A percentile compares a stretch with the other conserved stretches of the same genome.
Conservation (phyloP, 345 rosid species). For the Stellera chamaejasme region DNA sequence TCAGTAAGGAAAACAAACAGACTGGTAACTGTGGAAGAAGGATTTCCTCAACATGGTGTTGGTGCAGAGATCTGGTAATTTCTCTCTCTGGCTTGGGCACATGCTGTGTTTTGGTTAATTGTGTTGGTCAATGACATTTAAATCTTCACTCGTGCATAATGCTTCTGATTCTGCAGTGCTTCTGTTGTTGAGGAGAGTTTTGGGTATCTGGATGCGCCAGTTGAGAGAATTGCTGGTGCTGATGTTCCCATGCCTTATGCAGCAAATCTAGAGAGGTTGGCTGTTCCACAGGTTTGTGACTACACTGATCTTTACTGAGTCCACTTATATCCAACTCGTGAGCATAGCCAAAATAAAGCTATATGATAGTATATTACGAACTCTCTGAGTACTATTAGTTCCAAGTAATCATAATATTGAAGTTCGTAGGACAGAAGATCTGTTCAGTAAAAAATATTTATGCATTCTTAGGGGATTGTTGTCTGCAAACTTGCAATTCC, state of each 20-base stretch:
- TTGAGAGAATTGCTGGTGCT: constrained; percentile 68
- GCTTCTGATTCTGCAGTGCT: constrained; percentile 24
- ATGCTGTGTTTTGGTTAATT: not conserved
- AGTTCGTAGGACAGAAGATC: no score
- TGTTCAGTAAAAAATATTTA: no score
- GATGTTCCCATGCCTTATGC: constrained; percentile 78
- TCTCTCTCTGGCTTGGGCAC: constrained; percentile 5
- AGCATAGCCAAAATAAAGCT: no score
- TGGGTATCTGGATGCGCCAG: constrained; percentile 58
- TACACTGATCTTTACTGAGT: not conserved
- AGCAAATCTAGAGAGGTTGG: constrained; percentile 59
- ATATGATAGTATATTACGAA: no score
- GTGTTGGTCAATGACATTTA: no score
- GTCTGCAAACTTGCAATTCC: no score
- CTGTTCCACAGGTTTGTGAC: constrained; percentile 51
- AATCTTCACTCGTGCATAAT: not conserved
- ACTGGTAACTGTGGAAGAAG: constrained; percentile 72
- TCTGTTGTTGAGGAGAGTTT: constrained; percentile 68
- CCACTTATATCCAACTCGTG: not conserved
- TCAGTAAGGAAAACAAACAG: constrained; percentile 82
- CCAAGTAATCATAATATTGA: no score
- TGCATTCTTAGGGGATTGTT: no score
- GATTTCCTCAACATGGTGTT: constrained; percentile 67
- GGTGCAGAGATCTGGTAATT: constrained; percentile 68
- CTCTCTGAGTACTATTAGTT: not conserved